Conservation (phyloP, 139 green algal genomes). For the Volvox reticuliferus region DNA sequence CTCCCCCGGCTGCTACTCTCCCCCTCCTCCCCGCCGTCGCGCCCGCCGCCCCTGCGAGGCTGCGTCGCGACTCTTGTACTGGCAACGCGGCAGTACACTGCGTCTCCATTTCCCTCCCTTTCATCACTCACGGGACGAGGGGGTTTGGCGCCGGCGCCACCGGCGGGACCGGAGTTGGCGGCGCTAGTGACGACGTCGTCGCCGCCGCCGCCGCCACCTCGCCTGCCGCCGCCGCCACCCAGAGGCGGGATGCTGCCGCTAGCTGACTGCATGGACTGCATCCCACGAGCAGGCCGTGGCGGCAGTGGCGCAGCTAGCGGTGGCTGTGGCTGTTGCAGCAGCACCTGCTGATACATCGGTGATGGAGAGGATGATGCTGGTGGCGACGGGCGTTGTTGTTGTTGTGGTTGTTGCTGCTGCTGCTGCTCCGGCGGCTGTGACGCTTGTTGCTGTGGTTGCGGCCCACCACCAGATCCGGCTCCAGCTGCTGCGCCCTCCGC, state of each 20-base stretch:
- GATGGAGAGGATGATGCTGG: neutral
- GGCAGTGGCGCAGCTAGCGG: neutral
- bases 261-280: neutral
- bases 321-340: neutral
- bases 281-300: neutral
- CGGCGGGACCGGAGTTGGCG: neutral
- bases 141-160: neutral
- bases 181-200: neutral
- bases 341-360: neutral
- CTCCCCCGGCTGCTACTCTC: slow-evolving; percentile 42
- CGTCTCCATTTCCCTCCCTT: neutral
- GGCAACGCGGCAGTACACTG: neutral
- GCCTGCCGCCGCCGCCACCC: neutral
- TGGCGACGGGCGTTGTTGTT: neutral
- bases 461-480: neutral
- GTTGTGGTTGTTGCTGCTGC: neutral
- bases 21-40: slow-evolving; percentile 11
- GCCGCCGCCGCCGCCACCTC: neutral
- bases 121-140: slow-evolving; percentile 32
- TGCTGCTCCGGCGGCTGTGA: neutral
- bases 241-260: neutral
- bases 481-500: neutral
- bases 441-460: neutral
- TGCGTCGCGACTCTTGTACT: neutral
- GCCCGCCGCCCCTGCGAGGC: neutral